Base-by-base conservation (phyloP, 805 yeast species). In the Scheffersomyces amazonensis region DNA sequence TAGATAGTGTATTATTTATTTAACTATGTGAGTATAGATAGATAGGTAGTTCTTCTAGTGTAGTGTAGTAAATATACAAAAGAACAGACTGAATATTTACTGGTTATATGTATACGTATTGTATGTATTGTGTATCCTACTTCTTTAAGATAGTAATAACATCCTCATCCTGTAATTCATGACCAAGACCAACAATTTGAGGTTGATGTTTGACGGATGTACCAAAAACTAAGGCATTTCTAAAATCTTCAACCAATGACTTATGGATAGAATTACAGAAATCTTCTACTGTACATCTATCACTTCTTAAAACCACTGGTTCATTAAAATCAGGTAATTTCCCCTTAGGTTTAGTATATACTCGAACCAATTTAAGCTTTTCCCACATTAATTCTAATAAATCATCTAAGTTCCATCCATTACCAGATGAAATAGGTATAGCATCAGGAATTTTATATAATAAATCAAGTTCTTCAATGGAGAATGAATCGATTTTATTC, bases 321-420 rank as follows among this genome's bases (percentile, higher is more conserved):
- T 93, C 98, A 27, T 74, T 73, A 62, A 91, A 93, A 63, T 93
- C 99, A 7, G 99, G 99, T 50, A 83, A 72, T 50, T 73, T 78
- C 20, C 98, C 98, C 73, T 89, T 93, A 36, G 99, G 99, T 57
- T 91, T 93, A 5, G 99, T 93, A 66, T 91, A 93, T 16, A 93
- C 96, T 58, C 99, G 81, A 29, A 91, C 98, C 55, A 93, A 71
- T 50, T 87, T 82, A 54, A 93, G 76, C 58, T 83, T 78, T 39
- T 82, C 87, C 99, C 99, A 93, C 98, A 93, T 93, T 59, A 80
- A 73, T 56, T 91, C 96, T 50, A 93, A 71, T 50, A 93, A 74
- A 64, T 91, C 98, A 64, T 93, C 99, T 57, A 93, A 71, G 59
- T 93, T 93, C 99, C 99, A 93, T 49, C 95, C 96, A 58, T 85